These are phyloP conservation scores for Clathrus columnatus DNA, from an alignment of 768 basidiomycete species.

Conservation along the genomic window DNA sequence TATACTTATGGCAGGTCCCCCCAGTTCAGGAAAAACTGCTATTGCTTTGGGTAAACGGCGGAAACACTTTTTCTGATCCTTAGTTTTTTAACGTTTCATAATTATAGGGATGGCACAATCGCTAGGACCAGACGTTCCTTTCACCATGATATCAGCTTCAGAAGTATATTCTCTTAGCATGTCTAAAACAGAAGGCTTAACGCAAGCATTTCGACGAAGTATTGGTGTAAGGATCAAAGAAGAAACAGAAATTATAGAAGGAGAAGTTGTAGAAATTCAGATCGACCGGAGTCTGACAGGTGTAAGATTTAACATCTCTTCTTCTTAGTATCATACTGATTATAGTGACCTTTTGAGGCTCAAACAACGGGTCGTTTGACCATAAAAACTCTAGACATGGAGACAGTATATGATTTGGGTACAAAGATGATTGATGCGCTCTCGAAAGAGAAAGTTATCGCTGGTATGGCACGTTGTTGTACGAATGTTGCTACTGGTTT, in stretches of 20 bases:
- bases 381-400: constrained; percentile 98
- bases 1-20: constrained; percentile 95
- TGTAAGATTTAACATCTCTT: constrained; percentile 36
- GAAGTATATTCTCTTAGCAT: constrained; percentile 98
- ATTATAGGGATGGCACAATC: constrained; percentile 88
- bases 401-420: constrained; percentile 96
- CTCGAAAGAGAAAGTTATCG: constrained; percentile 91
- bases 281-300: constrained; percentile 96
- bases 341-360: constrained; percentile 42
- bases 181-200: constrained; percentile 97
- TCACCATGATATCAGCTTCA: constrained; percentile 95
- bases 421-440: constrained; percentile 99
- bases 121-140: constrained; percentile 89
- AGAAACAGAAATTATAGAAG: constrained; percentile 94
- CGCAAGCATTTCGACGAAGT: constrained; percentile 90
- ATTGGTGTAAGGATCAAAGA: constrained; percentile 98
- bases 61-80: neutral
- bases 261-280: constrained; percentile 97
- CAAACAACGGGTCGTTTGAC: constrained; percentile 97
- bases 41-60: constrained; percentile 87
- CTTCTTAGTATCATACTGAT: neutral
- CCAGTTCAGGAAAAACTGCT: constrained; percentile 95
- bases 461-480: constrained; percentile 11
- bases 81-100: neutral
- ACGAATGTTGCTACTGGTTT: neutral